Evolutionary conservation across 192 early-diverging fungal species (phyloP).

Genomic region (Backusella morwellensis): DNA sequence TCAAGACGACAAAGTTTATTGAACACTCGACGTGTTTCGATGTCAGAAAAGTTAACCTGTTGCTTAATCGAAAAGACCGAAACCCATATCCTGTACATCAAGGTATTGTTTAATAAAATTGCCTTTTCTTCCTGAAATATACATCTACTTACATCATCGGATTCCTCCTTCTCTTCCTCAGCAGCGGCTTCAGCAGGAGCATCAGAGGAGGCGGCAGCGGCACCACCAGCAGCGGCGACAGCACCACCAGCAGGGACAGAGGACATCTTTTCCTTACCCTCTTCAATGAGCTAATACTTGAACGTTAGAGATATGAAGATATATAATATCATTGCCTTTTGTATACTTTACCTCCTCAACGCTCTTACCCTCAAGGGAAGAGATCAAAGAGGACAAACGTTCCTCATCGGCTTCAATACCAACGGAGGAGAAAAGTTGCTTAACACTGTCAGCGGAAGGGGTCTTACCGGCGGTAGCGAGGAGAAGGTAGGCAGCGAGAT

Average conservation of each 20-base stretch:
- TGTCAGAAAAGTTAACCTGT: conserved; percentile 1
- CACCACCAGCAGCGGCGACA: conserved; percentile 66
- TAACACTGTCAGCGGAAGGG: conserved; percentile 78
- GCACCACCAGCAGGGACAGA: conserved; percentile 94
- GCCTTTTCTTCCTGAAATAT: neutral
- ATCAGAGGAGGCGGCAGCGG: conserved; percentile 36
- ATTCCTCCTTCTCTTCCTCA: conserved; percentile 91
- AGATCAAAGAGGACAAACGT: conserved; percentile 74
- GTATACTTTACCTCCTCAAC: conserved; percentile 66
- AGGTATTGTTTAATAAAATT: neutral
- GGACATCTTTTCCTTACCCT: conserved; percentile 89
- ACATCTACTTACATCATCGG: conserved; percentile 59
- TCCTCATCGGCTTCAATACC: conserved; percentile 90
- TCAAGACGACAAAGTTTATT: conserved; percentile 18
- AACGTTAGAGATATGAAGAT: neutral
- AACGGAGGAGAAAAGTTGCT: conserved; percentile 81
- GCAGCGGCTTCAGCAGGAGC: conserved; percentile 63
- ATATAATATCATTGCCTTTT: neutral
- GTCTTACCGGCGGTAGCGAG: conserved; percentile 86
- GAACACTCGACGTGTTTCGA: conserved; percentile 1
- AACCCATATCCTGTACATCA: conserved; percentile 74
- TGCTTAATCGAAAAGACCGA: conserved; percentile 96
- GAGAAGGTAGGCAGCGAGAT: conserved; percentile 97
- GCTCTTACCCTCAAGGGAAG: conserved; percentile 86
- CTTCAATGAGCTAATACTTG: conserved; percentile 74